Evolutionary conservation across 129 eudicot genomes (phyloP).

Genomic region (Lactuca saligna): DNA sequence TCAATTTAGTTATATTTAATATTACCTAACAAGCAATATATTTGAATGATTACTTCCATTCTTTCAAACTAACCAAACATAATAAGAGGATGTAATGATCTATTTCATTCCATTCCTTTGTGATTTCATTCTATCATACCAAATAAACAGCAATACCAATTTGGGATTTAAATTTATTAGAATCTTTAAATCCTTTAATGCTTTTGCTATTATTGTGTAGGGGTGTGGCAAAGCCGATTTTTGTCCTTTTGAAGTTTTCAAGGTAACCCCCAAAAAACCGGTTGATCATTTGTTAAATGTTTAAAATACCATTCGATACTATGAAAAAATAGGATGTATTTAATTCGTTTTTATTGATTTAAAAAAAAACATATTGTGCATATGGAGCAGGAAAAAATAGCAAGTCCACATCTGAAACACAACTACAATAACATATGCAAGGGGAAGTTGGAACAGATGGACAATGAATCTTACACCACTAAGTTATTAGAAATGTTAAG

Average conservation of each 20-base stretch:
- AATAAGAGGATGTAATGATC: no score
- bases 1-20: no score
- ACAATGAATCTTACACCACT: conserved; percentile 19
- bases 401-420: conserved; percentile 58
- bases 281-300: background rate
- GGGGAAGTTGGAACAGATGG: conserved; percentile 12
- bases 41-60: no score
- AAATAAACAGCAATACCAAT: background rate
- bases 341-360: conserved; percentile 2
- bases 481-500: conserved; percentile 23
- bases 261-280: conserved; percentile 35
- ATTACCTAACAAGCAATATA: background rate
- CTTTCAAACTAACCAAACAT: no score
- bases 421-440: conserved; percentile 48
- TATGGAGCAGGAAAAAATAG: conserved; percentile 51
- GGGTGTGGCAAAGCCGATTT: conserved; percentile 62
- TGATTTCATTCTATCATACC: background rate
- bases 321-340: background rate
- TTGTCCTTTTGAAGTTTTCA: conserved; percentile 67
- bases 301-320: background rate
- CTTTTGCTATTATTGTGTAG: conserved; percentile 28
- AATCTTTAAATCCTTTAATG: background rate
- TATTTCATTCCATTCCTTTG: background rate
- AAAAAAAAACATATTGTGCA: background rate
- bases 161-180: background rate